A percentile compares a stretch with the other conserved stretches of the same genome.
Conservation (phyloP, 345 rosid species). For the Adansonia digitata region DNA sequence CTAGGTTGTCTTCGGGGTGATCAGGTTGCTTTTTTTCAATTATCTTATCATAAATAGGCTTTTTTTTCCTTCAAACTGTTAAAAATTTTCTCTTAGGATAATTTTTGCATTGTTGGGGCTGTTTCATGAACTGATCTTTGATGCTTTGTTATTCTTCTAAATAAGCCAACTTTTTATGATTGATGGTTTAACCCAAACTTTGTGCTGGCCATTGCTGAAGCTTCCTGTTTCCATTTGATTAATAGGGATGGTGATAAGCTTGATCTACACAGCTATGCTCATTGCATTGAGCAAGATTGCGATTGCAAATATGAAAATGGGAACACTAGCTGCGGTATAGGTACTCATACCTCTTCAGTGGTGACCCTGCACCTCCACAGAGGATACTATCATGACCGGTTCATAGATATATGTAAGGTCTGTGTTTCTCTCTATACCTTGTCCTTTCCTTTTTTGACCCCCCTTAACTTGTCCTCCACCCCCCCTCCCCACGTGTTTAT, state of each 20-base stretch:
- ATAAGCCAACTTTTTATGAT: background rate
- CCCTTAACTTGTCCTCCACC: too few relatives aligned
- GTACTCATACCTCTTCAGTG: conserved; percentile 24
- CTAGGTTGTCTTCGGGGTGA: background rate
- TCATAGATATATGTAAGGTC: conserved; percentile 52
- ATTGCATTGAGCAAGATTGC: conserved; percentile 57
- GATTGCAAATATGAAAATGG: conserved; percentile 43
- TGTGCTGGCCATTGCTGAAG: background rate
- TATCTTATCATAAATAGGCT: background rate
- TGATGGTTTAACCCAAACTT: background rate
- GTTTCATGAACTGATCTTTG: background rate
- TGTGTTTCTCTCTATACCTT: background rate
- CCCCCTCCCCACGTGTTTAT: too few relatives aligned
- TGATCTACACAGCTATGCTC: conserved; percentile 36
- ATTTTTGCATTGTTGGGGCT: background rate
- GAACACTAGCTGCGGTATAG: conserved; percentile 1
- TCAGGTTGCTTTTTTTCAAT: background rate
- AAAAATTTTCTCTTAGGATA: background rate
- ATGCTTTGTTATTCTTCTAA: background rate
- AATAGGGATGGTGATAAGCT: conserved; percentile 65
- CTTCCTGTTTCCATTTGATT: conserved; percentile 1
- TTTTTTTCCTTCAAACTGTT: background rate
- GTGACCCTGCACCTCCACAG: conserved; percentile 54
- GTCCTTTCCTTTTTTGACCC: background rate
- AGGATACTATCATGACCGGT: conserved; percentile 78